Evolutionary conservation across 2,329 filamentous ascomycete genomes (phyloP).

Genomic region (Trichoderma citrinoviride): DNA sequence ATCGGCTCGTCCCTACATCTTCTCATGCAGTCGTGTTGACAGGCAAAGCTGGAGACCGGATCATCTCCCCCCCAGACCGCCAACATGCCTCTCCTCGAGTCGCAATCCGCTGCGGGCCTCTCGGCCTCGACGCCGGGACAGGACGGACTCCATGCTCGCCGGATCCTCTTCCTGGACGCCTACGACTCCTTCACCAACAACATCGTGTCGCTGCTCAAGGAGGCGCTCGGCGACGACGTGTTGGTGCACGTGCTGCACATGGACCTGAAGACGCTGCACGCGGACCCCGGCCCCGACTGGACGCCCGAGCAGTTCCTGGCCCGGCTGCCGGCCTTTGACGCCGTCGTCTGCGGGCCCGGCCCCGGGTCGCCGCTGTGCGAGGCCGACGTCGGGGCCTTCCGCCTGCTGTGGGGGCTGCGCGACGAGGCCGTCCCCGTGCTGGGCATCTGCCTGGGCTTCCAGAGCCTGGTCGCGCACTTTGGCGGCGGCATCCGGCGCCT

Average conservation of each 20-base stretch:
- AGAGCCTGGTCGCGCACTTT: constrained; percentile 69
- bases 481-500: constrained; percentile 66
- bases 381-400: constrained; percentile 80
- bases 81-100: constrained; percentile 19
- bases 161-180: constrained; percentile 86
- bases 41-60: neutral
- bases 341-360: constrained; percentile 85
- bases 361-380: constrained; percentile 73
- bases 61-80: neutral
- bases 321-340: constrained; percentile 63
- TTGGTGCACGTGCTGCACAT: constrained; percentile 45
- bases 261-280: constrained; percentile 56
- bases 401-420: constrained; percentile 68
- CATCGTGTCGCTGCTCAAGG: constrained; percentile 77
- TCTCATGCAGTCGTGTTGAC: neutral
- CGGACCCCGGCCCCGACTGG: constrained; percentile 54
- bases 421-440: constrained; percentile 69
- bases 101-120: neutral
- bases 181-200: constrained; percentile 98
- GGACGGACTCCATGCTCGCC: constrained; percentile 27
- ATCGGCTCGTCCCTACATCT: neutral
- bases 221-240: constrained; percentile 65
- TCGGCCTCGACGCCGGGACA: neutral
- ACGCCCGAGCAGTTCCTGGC: constrained; percentile 42
- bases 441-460: constrained; percentile 87